These are phyloP conservation scores for Colletotrichum sp. DNA, from an alignment of 2,329 filamentous ascomycete species.

Conservation along the genomic window DNA sequence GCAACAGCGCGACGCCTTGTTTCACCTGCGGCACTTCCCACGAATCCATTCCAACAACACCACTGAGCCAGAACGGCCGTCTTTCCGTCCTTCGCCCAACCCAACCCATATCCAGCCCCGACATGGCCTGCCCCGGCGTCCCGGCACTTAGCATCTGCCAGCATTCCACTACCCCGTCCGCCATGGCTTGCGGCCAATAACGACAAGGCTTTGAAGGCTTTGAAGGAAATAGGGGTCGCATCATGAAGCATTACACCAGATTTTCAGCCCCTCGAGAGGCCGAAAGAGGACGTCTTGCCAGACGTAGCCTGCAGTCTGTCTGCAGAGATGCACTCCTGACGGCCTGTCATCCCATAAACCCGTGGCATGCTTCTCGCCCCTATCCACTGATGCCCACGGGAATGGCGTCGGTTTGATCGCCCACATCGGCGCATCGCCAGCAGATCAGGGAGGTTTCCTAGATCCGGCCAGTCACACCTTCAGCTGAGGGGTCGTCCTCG, in stretches of 20 bases:
- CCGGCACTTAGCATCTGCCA: neutral
- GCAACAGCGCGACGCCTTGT: slow-evolving; percentile 11
- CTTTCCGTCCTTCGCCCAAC: neutral
- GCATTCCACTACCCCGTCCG: neutral
- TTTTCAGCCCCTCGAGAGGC: neutral
- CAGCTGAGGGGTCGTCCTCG: neutral
- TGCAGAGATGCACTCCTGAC: neutral
- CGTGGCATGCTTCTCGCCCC: neutral
- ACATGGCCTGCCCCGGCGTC: neutral
- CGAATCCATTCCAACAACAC: neutral
- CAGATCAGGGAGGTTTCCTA: neutral
- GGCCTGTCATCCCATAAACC: neutral
- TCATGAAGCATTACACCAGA: neutral
- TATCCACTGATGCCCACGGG: neutral
- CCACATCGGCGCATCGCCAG: slow-evolving; percentile 2
- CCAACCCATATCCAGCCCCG: neutral
- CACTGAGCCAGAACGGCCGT: neutral
- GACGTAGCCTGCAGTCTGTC: neutral
- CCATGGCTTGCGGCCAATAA: neutral
- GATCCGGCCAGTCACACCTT: neutral
- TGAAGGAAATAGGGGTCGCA: neutral
- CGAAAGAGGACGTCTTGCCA: neutral
- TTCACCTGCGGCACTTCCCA: slow-evolving; percentile 11
- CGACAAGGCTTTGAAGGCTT: neutral
- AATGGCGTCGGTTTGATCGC: slow-evolving; percentile 11